Percentiles rank a stretch among this genome's conserved stretches.
Evolutionary conservation across 306 rosid species (phyloP).

Genomic region (Luffa aegyptiaca): DNA sequence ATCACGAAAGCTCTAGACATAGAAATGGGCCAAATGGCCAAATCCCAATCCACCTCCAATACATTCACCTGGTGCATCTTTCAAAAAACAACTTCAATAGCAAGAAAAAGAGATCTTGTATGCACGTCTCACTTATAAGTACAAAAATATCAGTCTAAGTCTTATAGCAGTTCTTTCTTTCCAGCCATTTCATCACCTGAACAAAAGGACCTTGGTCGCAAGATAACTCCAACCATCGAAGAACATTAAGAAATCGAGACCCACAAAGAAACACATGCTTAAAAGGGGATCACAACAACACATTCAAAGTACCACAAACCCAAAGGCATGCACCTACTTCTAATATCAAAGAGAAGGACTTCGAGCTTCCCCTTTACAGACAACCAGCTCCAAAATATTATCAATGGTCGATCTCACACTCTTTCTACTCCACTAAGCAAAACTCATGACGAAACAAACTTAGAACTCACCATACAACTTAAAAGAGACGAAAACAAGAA

Average conservation of each 20-base stretch:
- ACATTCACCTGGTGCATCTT: neutral
- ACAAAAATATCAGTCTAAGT: neutral
- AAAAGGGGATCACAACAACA: neutral
- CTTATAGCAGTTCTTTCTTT: neutral
- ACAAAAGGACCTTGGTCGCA: neutral
- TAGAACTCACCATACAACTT: neutral
- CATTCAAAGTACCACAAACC: neutral
- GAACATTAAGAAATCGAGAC: neutral
- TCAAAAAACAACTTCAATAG: neutral
- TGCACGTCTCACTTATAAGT: neutral
- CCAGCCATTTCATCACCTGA: neutral
- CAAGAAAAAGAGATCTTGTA: neutral
- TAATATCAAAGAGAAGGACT: neutral
- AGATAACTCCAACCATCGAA: neutral
- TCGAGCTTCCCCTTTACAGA: neutral
- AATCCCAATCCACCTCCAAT: neutral
- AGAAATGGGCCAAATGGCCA: neutral
- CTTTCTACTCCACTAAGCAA: neutral
- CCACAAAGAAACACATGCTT: neutral
- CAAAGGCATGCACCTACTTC: constrained; percentile 3
- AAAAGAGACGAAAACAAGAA: neutral
- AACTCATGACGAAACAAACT: neutral
- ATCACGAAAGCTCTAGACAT: neutral
- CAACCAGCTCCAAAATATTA: neutral
- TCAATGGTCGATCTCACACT: neutral